Evolutionary conservation across 2,329 filamentous ascomycete genomes (phyloP), one percentile per base, ranked within the genome.

Genomic region (Botryotinia narcissicola): DNA sequence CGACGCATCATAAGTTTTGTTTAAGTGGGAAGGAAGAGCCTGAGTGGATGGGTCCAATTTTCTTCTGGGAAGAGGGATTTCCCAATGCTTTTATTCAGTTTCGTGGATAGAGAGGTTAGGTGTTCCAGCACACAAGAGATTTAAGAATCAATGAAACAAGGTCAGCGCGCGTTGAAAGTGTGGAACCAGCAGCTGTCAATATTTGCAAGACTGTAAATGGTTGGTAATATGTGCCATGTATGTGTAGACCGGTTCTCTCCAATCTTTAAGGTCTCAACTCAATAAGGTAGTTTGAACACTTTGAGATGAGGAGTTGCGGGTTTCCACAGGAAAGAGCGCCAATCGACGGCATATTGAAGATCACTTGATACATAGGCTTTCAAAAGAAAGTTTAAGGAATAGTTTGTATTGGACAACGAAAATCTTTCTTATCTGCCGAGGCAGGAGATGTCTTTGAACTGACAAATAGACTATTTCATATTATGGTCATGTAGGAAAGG

Each of bases 1-100:
- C 48, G 16, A 72, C 18, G 63, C 71, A 72, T 72, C 8, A 12
- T 72, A 20, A 62, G 71, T 54, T 61, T 72, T 14, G 10, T 72
- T n/a, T 51, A 2, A 32, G 71, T 61, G 54, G 51, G 40, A 42
- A 70, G 5, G 14, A 46, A 44, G 20, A 70, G 42, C 16, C 29
- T 48, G 54, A 68, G 29, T 18, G 5, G 68, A n/a, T 16, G 25
- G 25, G n/a, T 25, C 10, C 10, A 54, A 32, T 2, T 61, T 20
- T 12, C 32, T 51, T 51, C 32, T 51, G 3, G 10, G 25, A 66
- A 44, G 4, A 25, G n/a, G 60, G 40, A 9, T 29, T 68, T 3
- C n/a, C 37, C 8, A 32, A 29, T 35, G 7, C 64, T 67, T 59
- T 72, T 57, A 68, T 44, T 40, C 12, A 16, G 14, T 22, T n/a